Percentiles rank a stretch among this genome's conserved stretches.
Conservation (phyloP, 2,329 filamentous ascomycete species). For the Paramyrothecium sp. region DNA sequence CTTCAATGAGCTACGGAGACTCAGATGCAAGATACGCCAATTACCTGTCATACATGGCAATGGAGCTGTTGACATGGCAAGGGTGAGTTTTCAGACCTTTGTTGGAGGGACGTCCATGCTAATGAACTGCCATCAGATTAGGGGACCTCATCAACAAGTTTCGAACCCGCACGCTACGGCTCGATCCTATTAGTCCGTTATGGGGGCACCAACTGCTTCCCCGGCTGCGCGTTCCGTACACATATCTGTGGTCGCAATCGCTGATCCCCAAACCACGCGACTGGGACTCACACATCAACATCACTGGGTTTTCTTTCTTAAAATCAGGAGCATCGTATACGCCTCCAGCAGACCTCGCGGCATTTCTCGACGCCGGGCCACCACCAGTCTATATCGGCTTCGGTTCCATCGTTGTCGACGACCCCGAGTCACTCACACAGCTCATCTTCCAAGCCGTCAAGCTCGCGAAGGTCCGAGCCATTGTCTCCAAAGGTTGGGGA, state of each 20-base stretch:
- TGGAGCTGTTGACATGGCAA: slow-evolving; percentile 75
- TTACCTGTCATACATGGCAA: slow-evolving; percentile 38
- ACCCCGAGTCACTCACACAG: slow-evolving; percentile 55
- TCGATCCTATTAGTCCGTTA: slow-evolving; percentile 65
- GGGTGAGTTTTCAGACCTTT: slow-evolving; percentile 35
- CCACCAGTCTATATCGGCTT: slow-evolving; percentile 67
- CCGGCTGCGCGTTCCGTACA: slow-evolving; percentile 62
- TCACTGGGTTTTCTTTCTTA: slow-evolving; percentile 64
- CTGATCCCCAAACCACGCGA: slow-evolving; percentile 65
- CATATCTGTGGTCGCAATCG: slow-evolving; percentile 69
- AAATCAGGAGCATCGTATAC: slow-evolving; percentile 49
- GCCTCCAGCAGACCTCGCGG: slow-evolving; percentile 50
- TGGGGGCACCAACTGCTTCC: slow-evolving; percentile 65
- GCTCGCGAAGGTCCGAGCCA: slow-evolving; percentile 54
- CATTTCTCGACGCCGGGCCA: slow-evolving; percentile 55
- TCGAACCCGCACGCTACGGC: slow-evolving; percentile 56
- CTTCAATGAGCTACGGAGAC: slow-evolving; percentile 35
- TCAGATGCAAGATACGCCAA: slow-evolving; percentile 19
- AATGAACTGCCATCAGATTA: slow-evolving; percentile 28
- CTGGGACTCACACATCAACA: slow-evolving; percentile 58
- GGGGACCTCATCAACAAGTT: slow-evolving; percentile 73
- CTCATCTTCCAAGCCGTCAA: slow-evolving; percentile 60
- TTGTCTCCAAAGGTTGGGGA: slow-evolving; percentile 66
- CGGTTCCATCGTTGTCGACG: slow-evolving; percentile 64
- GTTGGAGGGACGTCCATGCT: neutral